Base-by-base conservation (phyloP, 768 basidiomycete genomes). In the Russula brevipes region DNA sequence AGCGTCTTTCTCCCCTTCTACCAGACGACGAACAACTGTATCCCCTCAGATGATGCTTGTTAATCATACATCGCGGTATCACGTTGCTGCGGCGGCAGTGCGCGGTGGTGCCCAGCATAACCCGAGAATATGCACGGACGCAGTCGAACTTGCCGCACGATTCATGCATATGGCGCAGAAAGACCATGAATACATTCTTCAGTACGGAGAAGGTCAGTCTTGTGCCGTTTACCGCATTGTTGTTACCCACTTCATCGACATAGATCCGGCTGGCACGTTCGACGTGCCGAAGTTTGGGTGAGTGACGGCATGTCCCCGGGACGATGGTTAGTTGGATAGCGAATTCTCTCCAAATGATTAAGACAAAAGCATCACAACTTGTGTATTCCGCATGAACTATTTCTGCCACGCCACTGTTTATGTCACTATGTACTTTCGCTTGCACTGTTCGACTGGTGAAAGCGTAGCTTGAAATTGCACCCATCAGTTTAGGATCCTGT, bases 21-120 rank as follows among this genome's bases (percentile, higher is more conserved):
- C 39, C 36, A 36, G 14, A 30, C 1, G 24, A 39, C 12, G 19
- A 38, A 38, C 38, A 17, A 5, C 2, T 50, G 38, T 64, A 6
- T 16, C 51, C 16, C 19, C n/a, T 52, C 38, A 87, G 84, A 89
- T 89, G 88, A 85, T 89, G 87, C 72, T 89, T 17, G 80, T 80
- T 71, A 89, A 89, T 72, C 74, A 77, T 56, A 86, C 85, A 0
- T 87, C 86, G 36, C 80, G 88, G 42, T 89, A 83, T 71, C 76
- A 86, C 58, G 79, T 89, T 44, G 88, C 87, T 38, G 74, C 80
- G 5, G 78, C 78, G 12, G 88, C 87, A 8, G 77, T 89, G 41
- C 79, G 80, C 14, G 81, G 81, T 39, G 85, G 80, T 10, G 81
- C 85, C 7, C 65, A 68, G 38, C 70, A 73, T 58, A 88, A 89